phyloP scores from a whole-genome alignment of 306 rosid species.

The Vigna angularis region DNA sequence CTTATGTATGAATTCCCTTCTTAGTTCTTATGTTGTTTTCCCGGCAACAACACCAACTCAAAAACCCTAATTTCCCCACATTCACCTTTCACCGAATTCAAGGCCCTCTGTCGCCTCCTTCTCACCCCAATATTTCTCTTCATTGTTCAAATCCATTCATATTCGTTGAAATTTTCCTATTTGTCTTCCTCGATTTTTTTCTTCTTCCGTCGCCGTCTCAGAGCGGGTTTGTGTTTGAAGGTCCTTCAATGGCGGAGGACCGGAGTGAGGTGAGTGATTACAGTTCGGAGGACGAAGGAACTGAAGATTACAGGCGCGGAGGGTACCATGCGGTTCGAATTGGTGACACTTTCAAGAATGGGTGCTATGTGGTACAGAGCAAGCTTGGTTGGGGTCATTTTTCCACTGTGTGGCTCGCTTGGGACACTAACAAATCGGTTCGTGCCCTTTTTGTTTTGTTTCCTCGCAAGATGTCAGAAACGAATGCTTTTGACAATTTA shows the following conservation, averaged over 20 bases:
- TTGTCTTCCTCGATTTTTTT: background rate
- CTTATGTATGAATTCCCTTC: too few relatives aligned
- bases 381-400: constrained; percentile 99
- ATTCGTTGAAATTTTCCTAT: background rate
- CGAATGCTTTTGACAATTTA: constrained; percentile 31
- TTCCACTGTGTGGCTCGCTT: constrained; percentile 99
- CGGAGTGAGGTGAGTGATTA: constrained; percentile 73
- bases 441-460: constrained; percentile 32
- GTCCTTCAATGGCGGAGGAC: constrained; percentile 72
- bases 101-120: constrained; percentile 18
- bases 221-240: constrained; percentile 25
- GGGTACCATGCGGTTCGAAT: constrained; percentile 95
- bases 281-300: constrained; percentile 97
- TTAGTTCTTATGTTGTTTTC: constrained; percentile 42
- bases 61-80: constrained; percentile 57
- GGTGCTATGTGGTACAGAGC: constrained; percentile 83
- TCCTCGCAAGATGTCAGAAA: constrained; percentile 3
- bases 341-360: constrained; percentile 83
- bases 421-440: constrained; percentile 72
- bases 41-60: constrained; percentile 58
- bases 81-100: constrained; percentile 18
- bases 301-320: constrained; percentile 97
- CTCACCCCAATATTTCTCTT: background rate
- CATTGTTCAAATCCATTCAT: constrained; percentile 1
- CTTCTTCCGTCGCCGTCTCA: background rate